phyloP scores from a whole-genome alignment of 176 grass and related monocot species.

The Cenchrus americanus region DNA sequence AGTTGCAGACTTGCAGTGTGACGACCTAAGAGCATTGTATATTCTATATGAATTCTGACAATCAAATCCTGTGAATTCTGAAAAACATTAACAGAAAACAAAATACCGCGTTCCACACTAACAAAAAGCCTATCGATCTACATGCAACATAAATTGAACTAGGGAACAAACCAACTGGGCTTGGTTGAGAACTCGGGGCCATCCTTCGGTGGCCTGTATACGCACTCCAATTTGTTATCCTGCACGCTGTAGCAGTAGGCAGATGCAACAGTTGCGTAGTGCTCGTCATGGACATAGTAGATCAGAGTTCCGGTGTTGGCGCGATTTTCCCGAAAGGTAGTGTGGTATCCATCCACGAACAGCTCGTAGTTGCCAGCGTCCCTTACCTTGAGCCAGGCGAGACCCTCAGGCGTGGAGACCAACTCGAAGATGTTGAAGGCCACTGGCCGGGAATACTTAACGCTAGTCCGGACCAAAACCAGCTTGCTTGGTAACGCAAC shows the following conservation, averaged over 20 bases:
- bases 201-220: not conserved
- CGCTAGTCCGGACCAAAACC: not conserved
- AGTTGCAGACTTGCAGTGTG: too few relatives aligned
- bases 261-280: not conserved
- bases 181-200: not conserved
- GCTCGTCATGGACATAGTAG: slow-evolving; percentile 27
- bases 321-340: not conserved
- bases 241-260: slow-evolving; percentile 19
- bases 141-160: not conserved
- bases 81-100: too few relatives aligned
- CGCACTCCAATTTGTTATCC: not conserved
- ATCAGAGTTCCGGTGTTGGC: not conserved
- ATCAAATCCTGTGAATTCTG: too few relatives aligned
- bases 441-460: slow-evolving; percentile 6
- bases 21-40: too few relatives aligned
- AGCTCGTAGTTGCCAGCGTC: slow-evolving; percentile 7
- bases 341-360: slow-evolving; percentile 22
- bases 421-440: slow-evolving; percentile 26
- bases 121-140: too few relatives aligned
- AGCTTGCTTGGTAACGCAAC: slow-evolving; percentile 28
- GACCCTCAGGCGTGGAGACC: not conserved
- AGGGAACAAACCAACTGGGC: slow-evolving; percentile 9
- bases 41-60: too few relatives aligned
- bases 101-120: too few relatives aligned
- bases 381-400: slow-evolving; percentile 2